Evolutionary conservation across 805 yeast species (phyloP), one percentile per base, ranked within the genome.

Genomic region (Clavispora vitiphila): DNA sequence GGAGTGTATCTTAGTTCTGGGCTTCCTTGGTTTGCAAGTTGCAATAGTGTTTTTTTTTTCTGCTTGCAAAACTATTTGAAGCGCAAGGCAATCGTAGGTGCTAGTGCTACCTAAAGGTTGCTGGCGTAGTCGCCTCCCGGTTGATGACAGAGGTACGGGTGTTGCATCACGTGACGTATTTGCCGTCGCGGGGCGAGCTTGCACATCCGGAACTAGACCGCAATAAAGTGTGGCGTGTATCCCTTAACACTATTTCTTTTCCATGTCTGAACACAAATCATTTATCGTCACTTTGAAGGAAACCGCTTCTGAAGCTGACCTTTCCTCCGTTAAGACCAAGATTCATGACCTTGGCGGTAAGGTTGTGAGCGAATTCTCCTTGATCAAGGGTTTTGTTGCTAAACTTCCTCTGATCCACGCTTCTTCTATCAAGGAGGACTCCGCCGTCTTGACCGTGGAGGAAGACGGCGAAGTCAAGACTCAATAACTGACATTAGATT

Each of bases 361-460:
- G 40, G 72, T 83, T 56, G 73, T 75, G 38, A 78, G 74, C 47
- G 86, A 82, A 49, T 82, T 72, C 59, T 62, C 71, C 39, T 66
- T 83, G 57, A 80, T 83, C 65, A 83, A 82, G 64, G 89, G 87
- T 0, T 81, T 77, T 54, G 67, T 77, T 56, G 75, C 76, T 43
- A 76, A 77, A 53, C 61, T 83, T 47, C 88, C 89, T 34, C 61
- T 68, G 5, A 44, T 71, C 47, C 82, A 77, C 50, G 67, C 75
- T 26, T 57, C 61, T 18, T 49, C 76, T n/a, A 58, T 83, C 51
- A 60, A 67, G 48, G 54, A 60, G 32, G 72, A 77, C 54, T 76
- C 74, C 22, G 72, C 69, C 37, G 81, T 83, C 50, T 74, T 76
- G 37, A 62, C 71, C 31, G 67, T 82, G 48, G 90, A 83, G 60